Evolutionary conservation across 108 stramenopile genomes (phyloP).

Genomic region (Cyclotella sp.): DNA sequence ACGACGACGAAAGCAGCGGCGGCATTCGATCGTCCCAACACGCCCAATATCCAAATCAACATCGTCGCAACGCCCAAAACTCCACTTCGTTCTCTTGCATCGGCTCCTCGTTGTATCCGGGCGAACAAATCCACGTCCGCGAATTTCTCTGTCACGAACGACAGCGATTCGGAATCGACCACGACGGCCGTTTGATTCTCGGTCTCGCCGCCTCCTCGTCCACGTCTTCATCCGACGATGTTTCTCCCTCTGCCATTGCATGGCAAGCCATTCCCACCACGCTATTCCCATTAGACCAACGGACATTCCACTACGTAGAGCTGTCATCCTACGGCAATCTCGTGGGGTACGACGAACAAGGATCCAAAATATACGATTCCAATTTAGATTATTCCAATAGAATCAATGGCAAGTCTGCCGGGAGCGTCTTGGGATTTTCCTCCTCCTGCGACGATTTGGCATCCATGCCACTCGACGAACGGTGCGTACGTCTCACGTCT

Average conservation of each 20-base stretch:
- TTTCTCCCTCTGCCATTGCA: slow-evolving; percentile 19
- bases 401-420: slow-evolving; percentile 21
- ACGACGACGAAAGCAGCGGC: too few relatives aligned
- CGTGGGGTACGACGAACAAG: slow-evolving; percentile 34
- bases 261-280: slow-evolving; percentile 45
- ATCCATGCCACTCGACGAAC: not conserved
- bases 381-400: slow-evolving; percentile 44
- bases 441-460: not conserved
- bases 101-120: slow-evolving; percentile 11
- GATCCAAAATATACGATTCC: slow-evolving; percentile 41
- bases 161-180: slow-evolving; percentile 17
- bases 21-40: not conserved
- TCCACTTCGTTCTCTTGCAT: not conserved
- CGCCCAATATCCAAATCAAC: not conserved
- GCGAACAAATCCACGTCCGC: not conserved
- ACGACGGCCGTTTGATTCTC: slow-evolving; percentile 14
- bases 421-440: slow-evolving; percentile 17
- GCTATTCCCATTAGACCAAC: slow-evolving; percentile 25
- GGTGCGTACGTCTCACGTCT: slow-evolving; percentile 25
- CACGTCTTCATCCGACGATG: not conserved
- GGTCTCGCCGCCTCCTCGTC: not conserved
- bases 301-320: slow-evolving; percentile 13
- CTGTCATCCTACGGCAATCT: slow-evolving; percentile 33
- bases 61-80: not conserved
- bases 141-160: slow-evolving; percentile 20